Percentiles rank a stretch among this genome's conserved stretches.
Evolutionary conservation across 2,329 filamentous ascomycete genomes (phyloP).

Genomic region (Aschersonia sp.): DNA sequence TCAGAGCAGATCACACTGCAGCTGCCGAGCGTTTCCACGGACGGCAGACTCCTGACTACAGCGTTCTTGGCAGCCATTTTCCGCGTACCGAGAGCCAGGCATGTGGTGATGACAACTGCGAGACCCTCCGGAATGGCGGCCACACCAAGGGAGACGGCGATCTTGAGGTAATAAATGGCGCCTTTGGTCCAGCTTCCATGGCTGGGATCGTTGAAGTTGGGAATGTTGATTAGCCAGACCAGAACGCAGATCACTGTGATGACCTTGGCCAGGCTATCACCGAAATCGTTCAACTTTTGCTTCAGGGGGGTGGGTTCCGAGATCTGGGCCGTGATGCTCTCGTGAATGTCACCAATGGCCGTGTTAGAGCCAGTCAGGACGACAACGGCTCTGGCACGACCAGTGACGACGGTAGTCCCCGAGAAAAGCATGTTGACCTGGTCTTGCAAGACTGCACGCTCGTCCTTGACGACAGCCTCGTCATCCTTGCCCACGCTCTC

Average conservation of each 20-base stretch:
- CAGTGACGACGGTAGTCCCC: constrained; percentile 90
- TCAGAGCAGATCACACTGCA: constrained; percentile 99
- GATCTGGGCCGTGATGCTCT: constrained; percentile 96
- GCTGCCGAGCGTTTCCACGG: constrained; percentile 93
- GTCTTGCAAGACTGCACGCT: constrained; percentile 87
- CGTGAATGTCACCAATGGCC: constrained; percentile 96
- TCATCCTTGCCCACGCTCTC: constrained; percentile 88
- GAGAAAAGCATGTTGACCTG: constrained; percentile 98
- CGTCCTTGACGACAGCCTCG: constrained; percentile 50
- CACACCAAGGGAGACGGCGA: constrained; percentile 93
- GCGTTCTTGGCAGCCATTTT: constrained; percentile 99
- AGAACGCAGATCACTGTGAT: constrained; percentile 94
- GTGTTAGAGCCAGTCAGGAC: constrained; percentile 80
- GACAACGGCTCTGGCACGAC: constrained; percentile 81
- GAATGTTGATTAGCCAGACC: constrained; percentile 97
- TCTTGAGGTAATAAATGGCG: constrained; percentile 98
- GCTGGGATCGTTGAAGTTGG: constrained; percentile 88
- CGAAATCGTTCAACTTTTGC: constrained; percentile 98
- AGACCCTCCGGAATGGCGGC: constrained; percentile 96
- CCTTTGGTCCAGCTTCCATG: constrained; percentile 93
- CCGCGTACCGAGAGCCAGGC: constrained; percentile 83
- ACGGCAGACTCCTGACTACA: constrained; percentile 88
- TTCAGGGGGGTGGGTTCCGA: constrained; percentile 94
- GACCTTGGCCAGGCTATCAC: constrained; percentile 89
- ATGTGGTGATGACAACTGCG: constrained; percentile 97